phyloP scores from a whole-genome alignment of 768 basidiomycete genomes.

The Suillus paluster region DNA sequence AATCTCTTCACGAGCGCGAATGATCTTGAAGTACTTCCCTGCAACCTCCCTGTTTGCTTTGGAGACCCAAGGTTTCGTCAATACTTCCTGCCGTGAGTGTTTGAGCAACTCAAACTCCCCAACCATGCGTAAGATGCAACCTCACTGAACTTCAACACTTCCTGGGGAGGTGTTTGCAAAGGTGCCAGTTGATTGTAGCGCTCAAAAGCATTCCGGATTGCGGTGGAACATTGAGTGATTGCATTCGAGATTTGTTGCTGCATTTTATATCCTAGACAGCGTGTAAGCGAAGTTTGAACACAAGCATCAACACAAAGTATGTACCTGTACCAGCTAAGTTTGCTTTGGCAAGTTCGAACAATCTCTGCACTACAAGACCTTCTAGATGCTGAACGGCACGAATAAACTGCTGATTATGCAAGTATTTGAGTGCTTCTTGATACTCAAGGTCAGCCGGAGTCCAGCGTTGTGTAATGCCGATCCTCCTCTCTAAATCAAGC shows the following conservation, averaged over 20 bases:
- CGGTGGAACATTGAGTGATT: constrained; percentile 32
- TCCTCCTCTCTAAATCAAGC: constrained; percentile 19
- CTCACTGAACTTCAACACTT: constrained; percentile 23
- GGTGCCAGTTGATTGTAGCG: constrained; percentile 36
- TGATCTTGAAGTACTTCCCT: constrained; percentile 34
- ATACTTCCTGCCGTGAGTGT: constrained; percentile 35
- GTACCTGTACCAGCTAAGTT: constrained; percentile 41
- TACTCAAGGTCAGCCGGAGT: constrained; percentile 30
- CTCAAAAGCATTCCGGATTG: constrained; percentile 36
- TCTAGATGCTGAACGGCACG: constrained; percentile 38
- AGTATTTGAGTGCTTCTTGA: constrained; percentile 11
- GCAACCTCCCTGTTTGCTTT: constrained; percentile 41
- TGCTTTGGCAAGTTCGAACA: constrained; percentile 45
- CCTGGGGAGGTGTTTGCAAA: constrained; percentile 18
- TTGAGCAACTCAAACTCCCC: constrained; percentile 39
- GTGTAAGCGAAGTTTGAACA: background rate
- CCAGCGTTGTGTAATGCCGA: constrained; percentile 35
- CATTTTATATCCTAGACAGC: constrained; percentile 37
- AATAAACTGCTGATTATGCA: constrained; percentile 24
- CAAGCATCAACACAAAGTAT: constrained; percentile 6
- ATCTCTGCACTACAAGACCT: constrained; percentile 36
- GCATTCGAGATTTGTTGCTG: constrained; percentile 39
- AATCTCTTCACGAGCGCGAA: constrained; percentile 38
- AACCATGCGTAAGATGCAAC: constrained; percentile 25
- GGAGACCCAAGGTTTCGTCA: constrained; percentile 32